Evolutionary conservation across 148 eudicot species (phyloP).

Genomic region (Amaranthus hypochondriacus): DNA sequence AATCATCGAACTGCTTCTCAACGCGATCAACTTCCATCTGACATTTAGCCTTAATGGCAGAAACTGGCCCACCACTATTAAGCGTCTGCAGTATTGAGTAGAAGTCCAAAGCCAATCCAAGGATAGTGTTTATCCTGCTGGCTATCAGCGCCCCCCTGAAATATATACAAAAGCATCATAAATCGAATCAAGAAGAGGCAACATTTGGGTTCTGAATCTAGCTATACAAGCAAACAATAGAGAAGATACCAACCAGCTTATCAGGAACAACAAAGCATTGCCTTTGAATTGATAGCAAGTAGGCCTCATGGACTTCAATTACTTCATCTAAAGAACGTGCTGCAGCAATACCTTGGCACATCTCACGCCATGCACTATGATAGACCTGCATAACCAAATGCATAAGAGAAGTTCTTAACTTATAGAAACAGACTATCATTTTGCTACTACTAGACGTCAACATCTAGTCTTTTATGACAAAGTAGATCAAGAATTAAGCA

Average conservation of each 20-base stretch:
- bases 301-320: constrained; percentile 88
- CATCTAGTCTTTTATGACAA: background rate
- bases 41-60: constrained; percentile 79
- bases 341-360: constrained; percentile 83
- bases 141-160: constrained; percentile 91
- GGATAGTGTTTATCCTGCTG: constrained; percentile 83
- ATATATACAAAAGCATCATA: background rate
- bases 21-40: constrained; percentile 85
- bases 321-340: constrained; percentile 94
- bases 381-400: constrained; percentile 53
- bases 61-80: constrained; percentile 68
- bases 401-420: background rate
- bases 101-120: constrained; percentile 88
- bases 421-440: background rate
- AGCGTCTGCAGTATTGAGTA: constrained; percentile 64
- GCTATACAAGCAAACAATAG: background rate
- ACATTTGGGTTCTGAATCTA: background rate
- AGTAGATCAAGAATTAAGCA: too few relatives aligned
- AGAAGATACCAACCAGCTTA: constrained; percentile 57
- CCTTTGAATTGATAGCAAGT: constrained; percentile 85
- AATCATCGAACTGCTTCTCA: constrained; percentile 92
- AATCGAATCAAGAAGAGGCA: background rate
- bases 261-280: constrained; percentile 99
- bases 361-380: constrained; percentile 95
- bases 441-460: background rate